A percentile compares a stretch with the other conserved stretches of the same genome.
Conservation (phyloP, 208 protist genomes). For the Trypanosoma vivax region DNA sequence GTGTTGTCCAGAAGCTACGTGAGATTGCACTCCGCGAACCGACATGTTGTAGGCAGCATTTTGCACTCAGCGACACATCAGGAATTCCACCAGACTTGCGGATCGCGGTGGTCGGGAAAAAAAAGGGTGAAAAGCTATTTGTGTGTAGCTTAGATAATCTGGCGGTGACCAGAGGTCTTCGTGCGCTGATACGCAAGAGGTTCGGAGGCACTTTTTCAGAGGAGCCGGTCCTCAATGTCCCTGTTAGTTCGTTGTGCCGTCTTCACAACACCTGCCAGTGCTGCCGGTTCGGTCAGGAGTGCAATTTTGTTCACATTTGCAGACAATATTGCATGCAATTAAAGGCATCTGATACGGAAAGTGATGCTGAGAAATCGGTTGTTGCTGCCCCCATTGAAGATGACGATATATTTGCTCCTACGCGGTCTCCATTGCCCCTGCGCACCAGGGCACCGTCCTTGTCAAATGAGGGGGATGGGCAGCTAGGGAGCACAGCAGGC, state of each 20-base stretch:
- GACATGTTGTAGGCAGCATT: conserved; percentile 62
- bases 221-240: conserved; percentile 34
- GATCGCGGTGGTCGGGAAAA: conserved; percentile 4
- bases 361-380: background rate
- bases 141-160: conserved; percentile 22
- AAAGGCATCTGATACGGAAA: background rate
- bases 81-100: conserved; percentile 13
- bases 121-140: background rate
- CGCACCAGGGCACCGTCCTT: background rate
- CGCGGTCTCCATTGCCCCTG: background rate
- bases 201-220: background rate
- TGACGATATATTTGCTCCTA: background rate
- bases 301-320: conserved; percentile 82
- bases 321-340: conserved; percentile 11
- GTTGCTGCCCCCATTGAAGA: no score
- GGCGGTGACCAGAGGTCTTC: conserved; percentile 52
- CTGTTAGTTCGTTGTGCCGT: conserved; percentile 55
- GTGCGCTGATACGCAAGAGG: conserved; percentile 31
- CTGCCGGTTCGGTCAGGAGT: conserved; percentile 76
- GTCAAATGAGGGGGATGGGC: conserved; percentile 1
- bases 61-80: conserved; percentile 24
- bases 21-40: conserved; percentile 54
- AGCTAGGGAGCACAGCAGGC: background rate
- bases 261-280: conserved; percentile 57
- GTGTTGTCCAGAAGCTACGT: conserved; percentile 40